A percentile compares a stretch with the other conserved stretches of the same genome.
phyloP scores from a whole-genome alignment of 768 basidiomycete species.

The Dacryopinax primogenitus region DNA sequence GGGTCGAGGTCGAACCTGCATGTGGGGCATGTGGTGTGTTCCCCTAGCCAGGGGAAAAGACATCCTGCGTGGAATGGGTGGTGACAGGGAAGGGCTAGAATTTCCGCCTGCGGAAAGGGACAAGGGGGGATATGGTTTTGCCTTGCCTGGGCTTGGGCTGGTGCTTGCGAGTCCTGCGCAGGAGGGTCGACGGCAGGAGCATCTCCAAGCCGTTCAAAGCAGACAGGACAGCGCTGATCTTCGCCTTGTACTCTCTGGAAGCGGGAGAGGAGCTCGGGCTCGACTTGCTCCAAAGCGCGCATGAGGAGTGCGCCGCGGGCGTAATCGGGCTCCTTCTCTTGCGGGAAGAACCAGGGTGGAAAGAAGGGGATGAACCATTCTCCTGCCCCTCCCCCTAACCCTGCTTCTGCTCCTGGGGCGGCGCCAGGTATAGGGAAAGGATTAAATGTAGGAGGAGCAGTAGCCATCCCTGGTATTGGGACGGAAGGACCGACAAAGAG shows the following conservation, averaged over 20 bases:
- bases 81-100: slow-evolving; percentile 11
- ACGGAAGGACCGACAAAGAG: neutral
- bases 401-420: neutral
- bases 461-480: neutral
- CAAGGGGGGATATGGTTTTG: neutral
- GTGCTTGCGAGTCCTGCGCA: neutral
- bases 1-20: neutral
- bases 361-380: neutral
- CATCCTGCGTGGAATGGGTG: slow-evolving; percentile 16
- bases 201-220: slow-evolving; percentile 5
- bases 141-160: neutral
- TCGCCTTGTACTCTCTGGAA: neutral
- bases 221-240: neutral
- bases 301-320: slow-evolving; percentile 1
- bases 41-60: slow-evolving; percentile 14
- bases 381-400: neutral
- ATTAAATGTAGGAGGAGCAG: neutral
- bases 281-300: slow-evolving; percentile 10
- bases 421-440: neutral
- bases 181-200: neutral
- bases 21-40: neutral
- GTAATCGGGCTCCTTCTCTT: neutral
- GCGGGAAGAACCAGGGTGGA: neutral
- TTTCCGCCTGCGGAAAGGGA: neutral
- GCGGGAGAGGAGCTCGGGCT: neutral